phyloP scores from a whole-genome alignment of 805 yeast species.

The Brettanomyces bruxellensis region DNA sequence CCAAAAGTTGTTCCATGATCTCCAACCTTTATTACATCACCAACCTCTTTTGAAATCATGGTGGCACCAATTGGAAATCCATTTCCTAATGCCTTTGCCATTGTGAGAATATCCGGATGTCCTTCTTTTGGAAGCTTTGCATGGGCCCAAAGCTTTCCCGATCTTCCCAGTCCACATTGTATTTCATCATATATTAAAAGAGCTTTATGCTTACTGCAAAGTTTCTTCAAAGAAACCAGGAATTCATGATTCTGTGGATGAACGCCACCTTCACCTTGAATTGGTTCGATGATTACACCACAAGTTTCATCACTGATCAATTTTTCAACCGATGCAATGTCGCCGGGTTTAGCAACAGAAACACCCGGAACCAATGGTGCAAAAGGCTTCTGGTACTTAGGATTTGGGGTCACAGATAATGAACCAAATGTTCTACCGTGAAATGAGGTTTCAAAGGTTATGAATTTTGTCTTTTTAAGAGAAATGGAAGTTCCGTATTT shows the following conservation, averaged over 20 bases:
- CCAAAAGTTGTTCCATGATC: conserved; percentile 99
- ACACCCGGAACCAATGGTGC: conserved; percentile 90
- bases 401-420: conserved; percentile 82
- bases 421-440: conserved; percentile 97
- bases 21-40: conserved; percentile 66
- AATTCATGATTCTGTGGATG: conserved; percentile 58
- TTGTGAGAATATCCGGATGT: conserved; percentile 89
- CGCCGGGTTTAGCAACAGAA: conserved; percentile 52
- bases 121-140: conserved; percentile 63
- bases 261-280: conserved; percentile 98
- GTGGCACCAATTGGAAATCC: conserved; percentile 97
- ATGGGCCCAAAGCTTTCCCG: conserved; percentile 94
- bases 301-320: conserved; percentile 60
- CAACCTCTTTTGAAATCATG: conserved; percentile 73
- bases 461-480: conserved; percentile 59
- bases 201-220: conserved; percentile 63
- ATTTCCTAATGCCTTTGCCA: conserved; percentile 95
- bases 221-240: conserved; percentile 51
- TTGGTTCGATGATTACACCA: conserved; percentile 92
- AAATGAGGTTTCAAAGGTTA: conserved; percentile 84
- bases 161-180: conserved; percentile 92
- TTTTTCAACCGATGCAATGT: conserved; percentile 48
- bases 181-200: conserved; percentile 88
- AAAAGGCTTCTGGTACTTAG: conserved; percentile 88
- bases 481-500: conserved; percentile 58